phyloP scores from a whole-genome alignment of 208 protist genomes.

The Leishmania turanica region DNA sequence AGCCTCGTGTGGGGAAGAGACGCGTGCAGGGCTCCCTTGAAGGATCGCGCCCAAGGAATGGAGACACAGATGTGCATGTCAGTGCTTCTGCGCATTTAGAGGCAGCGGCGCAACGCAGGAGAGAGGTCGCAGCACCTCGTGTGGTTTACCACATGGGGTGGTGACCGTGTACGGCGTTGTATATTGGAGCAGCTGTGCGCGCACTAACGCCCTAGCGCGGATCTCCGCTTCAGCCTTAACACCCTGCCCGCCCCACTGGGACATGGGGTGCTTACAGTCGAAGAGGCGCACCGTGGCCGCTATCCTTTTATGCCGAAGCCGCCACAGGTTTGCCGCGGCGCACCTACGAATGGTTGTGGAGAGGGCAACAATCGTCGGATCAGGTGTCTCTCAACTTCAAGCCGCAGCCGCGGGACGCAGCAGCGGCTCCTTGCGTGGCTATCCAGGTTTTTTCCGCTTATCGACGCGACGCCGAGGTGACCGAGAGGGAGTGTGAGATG shows the following conservation, averaged over 20 bases:
- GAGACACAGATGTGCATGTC: conserved; percentile 43
- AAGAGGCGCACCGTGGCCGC: not conserved
- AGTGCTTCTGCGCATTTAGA: conserved; percentile 34
- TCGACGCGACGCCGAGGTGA: conserved; percentile 4
- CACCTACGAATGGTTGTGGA: conserved; percentile 21
- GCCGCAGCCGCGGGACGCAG: conserved; percentile 13
- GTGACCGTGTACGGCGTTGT: conserved; percentile 44
- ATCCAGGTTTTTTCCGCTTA: conserved; percentile 30
- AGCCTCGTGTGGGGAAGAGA: conserved; percentile 30
- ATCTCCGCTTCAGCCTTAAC: conserved; percentile 45
- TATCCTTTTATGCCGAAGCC: conserved; percentile 11
- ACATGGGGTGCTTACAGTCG: not conserved
- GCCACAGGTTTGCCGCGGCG: conserved; percentile 10
- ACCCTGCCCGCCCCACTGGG: conserved; percentile 13
- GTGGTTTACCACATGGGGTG: conserved; percentile 37
- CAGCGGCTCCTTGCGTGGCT: conserved; percentile 10
- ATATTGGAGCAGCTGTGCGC: conserved; percentile 40
- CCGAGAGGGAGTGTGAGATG: conserved; percentile 7
- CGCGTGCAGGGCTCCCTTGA: conserved; percentile 26
- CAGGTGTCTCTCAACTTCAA: conserved; percentile 17
- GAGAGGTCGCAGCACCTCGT: not conserved
- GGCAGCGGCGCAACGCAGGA: not conserved
- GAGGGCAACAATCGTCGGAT: conserved; percentile 2
- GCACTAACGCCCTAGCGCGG: conserved; percentile 45
- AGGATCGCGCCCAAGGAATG: conserved; percentile 7